A percentile compares a stretch with the other conserved stretches of the same genome.
These are phyloP conservation scores for Passiflora organensis DNA, from an alignment of 345 rosid species.

Conservation along the genomic window DNA sequence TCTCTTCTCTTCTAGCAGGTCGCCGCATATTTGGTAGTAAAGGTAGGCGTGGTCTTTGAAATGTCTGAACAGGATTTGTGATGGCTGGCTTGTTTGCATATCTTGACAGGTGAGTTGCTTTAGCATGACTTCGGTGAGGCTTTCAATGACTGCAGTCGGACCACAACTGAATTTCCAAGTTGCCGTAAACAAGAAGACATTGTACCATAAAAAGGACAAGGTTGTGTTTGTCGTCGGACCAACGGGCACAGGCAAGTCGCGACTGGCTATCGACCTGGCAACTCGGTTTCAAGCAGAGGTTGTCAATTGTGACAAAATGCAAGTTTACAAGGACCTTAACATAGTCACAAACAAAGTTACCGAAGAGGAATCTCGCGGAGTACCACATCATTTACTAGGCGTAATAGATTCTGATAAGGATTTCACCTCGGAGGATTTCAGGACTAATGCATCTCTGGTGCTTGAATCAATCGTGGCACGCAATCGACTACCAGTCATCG, in stretches of 20 bases:
- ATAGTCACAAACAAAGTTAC: conserved; percentile 77
- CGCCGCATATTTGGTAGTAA: conserved; percentile 10
- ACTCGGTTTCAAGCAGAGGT: conserved; percentile 68
- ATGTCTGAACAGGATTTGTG: no score
- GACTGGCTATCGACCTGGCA: conserved; percentile 80
- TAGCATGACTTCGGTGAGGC: conserved; percentile 23
- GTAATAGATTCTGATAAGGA: conserved; percentile 40
- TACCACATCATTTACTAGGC: conserved; percentile 77
- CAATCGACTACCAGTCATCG: conserved; percentile 59
- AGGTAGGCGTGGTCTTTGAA: conserved; percentile 19
- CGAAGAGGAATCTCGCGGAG: conserved; percentile 58
- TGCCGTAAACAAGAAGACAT: conserved; percentile 34
- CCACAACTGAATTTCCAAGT: conserved; percentile 43
- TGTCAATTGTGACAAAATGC: conserved; percentile 82
- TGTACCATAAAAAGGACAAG: conserved; percentile 63
- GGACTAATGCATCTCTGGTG: conserved; percentile 33
- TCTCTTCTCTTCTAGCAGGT: conserved; percentile 5
- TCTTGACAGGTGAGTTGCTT: no score
- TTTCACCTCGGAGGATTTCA: conserved; percentile 56
- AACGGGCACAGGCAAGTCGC: conserved; percentile 82
- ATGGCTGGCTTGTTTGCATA: no score
- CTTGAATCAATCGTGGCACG: conserved; percentile 37
- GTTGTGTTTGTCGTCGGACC: conserved; percentile 76
- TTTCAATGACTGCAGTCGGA: conserved; percentile 42
- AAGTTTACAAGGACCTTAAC: conserved; percentile 67